Evolutionary conservation across 2,329 filamentous ascomycete species (phyloP), one percentile per base, ranked within the genome.

Genomic region (Hypoxylon sp.): DNA sequence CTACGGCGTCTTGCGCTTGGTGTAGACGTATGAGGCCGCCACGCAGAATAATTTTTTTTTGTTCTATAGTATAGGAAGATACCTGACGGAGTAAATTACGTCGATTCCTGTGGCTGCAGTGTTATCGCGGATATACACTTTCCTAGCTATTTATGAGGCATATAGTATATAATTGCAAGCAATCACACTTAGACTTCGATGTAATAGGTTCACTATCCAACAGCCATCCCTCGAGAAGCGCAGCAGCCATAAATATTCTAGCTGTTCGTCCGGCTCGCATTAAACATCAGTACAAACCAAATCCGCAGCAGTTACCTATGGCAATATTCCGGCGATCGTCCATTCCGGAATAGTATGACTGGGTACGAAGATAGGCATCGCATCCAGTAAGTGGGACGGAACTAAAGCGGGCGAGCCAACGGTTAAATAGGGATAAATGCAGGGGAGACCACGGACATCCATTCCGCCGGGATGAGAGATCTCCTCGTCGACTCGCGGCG

Each of bases 1-100:
- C 77, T 94, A 70, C 85, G 87, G 60, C 86, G 87, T 64, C 79
- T 93, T 74, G 78, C 79, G 16, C 68, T 81, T 8, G 85, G 85
- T 18, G 77, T 70, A 9, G 66, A 70, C 8, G 45, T 60, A 22
- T 72, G 45, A 68, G 26, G 24, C 6, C 6, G 12, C 6, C 16
- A 55, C 3, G 20, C 14, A 48, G 20, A 46, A 53, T 30, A 16
- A 40, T 18, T 40, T 16, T 38, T 30, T 30, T 30, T 9, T 7
- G 7, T 9, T 30, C 3, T 11, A 1, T 11, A 30, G 11, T 11
- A 30, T 11, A 30, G 28, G 24, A 44, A 54, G 50, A 44, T 42
- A 54, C 36, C 38, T 44, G 36, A 40, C 16, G 32, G 8, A 24
- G 16, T 40, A 40, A 4, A n/a, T n/a, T 26, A 4, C 11, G 2